These are phyloP conservation scores for Starmerella stigmatis DNA, from an alignment of 805 yeast genomes.

Conservation along the genomic window DNA sequence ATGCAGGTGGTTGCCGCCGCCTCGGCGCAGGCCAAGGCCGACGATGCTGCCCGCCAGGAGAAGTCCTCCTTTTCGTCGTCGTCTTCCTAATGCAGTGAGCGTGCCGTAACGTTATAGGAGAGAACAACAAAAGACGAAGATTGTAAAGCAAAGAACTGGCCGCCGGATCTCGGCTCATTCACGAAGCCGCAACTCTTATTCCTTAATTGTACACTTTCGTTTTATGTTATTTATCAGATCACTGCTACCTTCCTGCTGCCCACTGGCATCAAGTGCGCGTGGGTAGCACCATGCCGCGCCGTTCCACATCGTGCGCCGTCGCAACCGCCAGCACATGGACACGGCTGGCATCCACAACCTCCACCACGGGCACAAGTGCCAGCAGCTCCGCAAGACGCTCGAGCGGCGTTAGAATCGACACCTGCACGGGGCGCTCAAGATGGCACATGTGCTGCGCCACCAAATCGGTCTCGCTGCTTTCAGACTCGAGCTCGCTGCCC, in stretches of 20 bases:
- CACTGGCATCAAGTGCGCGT: no score
- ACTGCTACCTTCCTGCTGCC: no score
- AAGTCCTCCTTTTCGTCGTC: neutral
- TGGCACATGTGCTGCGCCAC: neutral
- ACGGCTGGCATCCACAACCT: conserved; percentile 44
- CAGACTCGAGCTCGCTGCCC: conserved; percentile 33
- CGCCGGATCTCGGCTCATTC: no score
- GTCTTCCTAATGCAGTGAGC: no score
- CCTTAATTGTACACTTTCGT: no score
- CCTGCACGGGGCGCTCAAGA: neutral
- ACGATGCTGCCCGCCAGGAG: conserved; percentile 19
- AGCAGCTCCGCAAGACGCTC: neutral
- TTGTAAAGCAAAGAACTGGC: no score
- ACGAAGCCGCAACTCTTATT: no score
- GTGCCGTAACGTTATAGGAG: no score
- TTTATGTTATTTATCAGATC: no score
- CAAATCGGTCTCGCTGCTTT: conserved; percentile 29
- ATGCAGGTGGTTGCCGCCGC: conserved; percentile 22
- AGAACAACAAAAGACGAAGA: no score
- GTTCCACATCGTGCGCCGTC: conserved; percentile 26
- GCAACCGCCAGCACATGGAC: conserved; percentile 51
- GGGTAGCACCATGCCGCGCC: neutral
- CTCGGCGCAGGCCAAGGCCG: conserved; percentile 16
- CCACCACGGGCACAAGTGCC: conserved; percentile 35
- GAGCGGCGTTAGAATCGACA: neutral